A percentile compares a stretch with the other conserved stretches of the same genome.
phyloP scores from a whole-genome alignment of 345 rosid species.

The Microcos paniculata region DNA sequence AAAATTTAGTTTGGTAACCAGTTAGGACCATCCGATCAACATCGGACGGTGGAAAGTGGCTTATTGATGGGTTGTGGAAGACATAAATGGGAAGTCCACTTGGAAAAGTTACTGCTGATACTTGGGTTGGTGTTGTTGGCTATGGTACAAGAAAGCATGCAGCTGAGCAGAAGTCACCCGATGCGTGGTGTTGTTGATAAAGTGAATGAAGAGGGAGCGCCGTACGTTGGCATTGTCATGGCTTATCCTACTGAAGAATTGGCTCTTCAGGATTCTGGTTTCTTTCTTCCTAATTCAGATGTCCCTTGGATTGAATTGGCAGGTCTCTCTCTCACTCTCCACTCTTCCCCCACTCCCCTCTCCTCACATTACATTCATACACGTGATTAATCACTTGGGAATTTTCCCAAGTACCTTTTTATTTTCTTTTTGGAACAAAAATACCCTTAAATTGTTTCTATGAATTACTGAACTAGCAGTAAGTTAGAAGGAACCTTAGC shows the following conservation, averaged over 20 bases:
- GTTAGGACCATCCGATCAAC: not conserved
- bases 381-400: no score
- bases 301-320: slow-evolving; percentile 23
- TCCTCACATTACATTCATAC: not conserved
- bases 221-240: slow-evolving; percentile 37
- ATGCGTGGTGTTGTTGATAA: slow-evolving; percentile 12
- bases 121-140: slow-evolving; percentile 6
- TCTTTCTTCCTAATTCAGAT: slow-evolving; percentile 21
- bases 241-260: slow-evolving; percentile 29
- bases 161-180: slow-evolving; percentile 24
- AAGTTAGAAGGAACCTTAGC: not conserved
- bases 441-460: not conserved
- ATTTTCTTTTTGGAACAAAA: not conserved
- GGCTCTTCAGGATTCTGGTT: slow-evolving; percentile 29
- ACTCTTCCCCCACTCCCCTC: no score
- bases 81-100: not conserved
- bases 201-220: slow-evolving; percentile 26
- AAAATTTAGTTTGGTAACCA: not conserved
- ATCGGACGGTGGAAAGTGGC: not conserved
- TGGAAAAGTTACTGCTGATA: slow-evolving; percentile 9
- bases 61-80: not conserved
- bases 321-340: slow-evolving; percentile 15
- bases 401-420: not conserved
- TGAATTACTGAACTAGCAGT: no score
- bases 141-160: slow-evolving; percentile 8